Base-by-base conservation (phyloP, 1,139 yeast genomes). In the Hanseniaspora gamundiae region DNA sequence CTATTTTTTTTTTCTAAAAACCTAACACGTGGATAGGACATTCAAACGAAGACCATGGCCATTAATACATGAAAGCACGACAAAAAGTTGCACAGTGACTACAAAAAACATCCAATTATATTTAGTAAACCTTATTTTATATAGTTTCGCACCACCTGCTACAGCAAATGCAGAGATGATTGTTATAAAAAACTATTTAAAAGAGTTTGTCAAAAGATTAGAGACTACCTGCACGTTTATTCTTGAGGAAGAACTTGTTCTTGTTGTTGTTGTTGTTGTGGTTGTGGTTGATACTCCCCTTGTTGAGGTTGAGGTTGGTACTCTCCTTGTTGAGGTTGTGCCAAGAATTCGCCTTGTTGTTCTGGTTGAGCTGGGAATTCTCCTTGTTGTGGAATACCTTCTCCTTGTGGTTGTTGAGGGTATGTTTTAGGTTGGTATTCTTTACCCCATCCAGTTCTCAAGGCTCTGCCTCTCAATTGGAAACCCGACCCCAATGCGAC, bases 361-460 rank as follows among this genome's bases (percentile, higher is more conserved):
- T 5, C 14, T 28, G 42, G 41, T 11, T 27, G 30, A 13, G 16
- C 31, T 8, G 27, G 40, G n/a, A n/a, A n/a, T 20, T 35, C 43
- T 29, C 39, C 45, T 39, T 33, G 41, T 38, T n/a, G 20, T 16
- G 21, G 40, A n/a, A n/a, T n/a, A n/a, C 8, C 30, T 36, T 35
- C 42, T 21, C 16, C 19, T 26, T 31, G 39, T 35, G 9, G 24
- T 41, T 36, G 44, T 16, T 43, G 38, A 19, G 33, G 40, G 41
- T 27, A 36, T 5, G 33, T 38, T 11, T 40, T 40, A 42, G 44
- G 46, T 20, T 35, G 39, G 22, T 26, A 41, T 52, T 74, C 81
- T 58, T 76, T 82, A 42, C 94, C 95, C 95, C 95, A 86, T 28
- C 94, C 93, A 55, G 88, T 78, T 59, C 80, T 80, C 58, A 86